Base-by-base conservation (phyloP, 352 stramenopile genomes). In the Poterioochromonas sp. region DNA sequence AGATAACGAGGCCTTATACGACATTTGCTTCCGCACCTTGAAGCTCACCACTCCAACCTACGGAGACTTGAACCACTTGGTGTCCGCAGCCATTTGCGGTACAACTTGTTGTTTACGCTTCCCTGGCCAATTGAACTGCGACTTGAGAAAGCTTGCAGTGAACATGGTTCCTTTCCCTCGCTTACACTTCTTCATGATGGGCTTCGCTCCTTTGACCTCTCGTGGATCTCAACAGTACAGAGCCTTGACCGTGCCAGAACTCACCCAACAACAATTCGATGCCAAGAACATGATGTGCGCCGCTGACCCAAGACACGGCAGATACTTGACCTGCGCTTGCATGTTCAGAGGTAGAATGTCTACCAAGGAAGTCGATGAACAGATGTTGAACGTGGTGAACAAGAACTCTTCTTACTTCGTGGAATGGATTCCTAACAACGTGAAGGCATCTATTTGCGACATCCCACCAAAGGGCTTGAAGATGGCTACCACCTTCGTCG, bases 281-380 rank as follows among this genome's bases (percentile, higher is more conserved):
- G 93, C 95, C 41, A 98, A 98, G 89, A 99, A 98, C 87, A 99
- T 99, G 96, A 99, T 99, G 96, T 98, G 94, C 81, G 94, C 94
- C 54, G 91, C 93, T 62, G 96, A 99, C 87, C 96, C 96, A 84
- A 94, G 96, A 82, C 94, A 8, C 95, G 93, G 81, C 98, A 92
- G 81, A 85, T 98, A 79, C 97, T 98, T 93, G 98, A 97, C 92
- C 91, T 94, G 82, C 94, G 94, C 82, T 92, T 97, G 76, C 88
- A 97, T 62, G 91, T 96, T 60, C 90, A 92, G 34, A 87, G 96
- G 96, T 80, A 88, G 88, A 84, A 98, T 99, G 94, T 98, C 94
- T 79, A 97, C 93, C 82, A 98, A 99, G 88, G 95, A 99, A 85
- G 95, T 99, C 76, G 91, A 97, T 79, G 92, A 84, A 29, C 69